These are phyloP conservation scores for Hemileccinum impolitum DNA, from an alignment of 768 basidiomycete species.

Conservation along the genomic window DNA sequence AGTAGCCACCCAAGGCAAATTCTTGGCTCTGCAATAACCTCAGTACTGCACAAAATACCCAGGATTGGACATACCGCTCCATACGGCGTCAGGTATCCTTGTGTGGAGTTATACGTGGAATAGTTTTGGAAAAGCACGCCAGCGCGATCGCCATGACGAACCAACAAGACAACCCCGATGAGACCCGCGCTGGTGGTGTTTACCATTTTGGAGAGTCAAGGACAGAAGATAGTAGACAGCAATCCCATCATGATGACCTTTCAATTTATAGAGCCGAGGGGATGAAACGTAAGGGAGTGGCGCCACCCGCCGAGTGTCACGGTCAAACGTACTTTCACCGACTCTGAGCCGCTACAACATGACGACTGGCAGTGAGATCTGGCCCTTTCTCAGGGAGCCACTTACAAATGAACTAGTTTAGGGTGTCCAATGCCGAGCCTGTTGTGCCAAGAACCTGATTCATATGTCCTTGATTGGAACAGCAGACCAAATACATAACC, in stretches of 20 bases:
- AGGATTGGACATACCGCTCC: constrained; percentile 52
- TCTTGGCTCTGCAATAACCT: constrained; percentile 41
- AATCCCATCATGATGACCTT: too few species aligned
- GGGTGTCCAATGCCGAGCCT: not conserved
- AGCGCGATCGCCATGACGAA: constrained; percentile 72
- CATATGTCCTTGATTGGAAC: not conserved
- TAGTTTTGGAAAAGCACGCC: constrained; percentile 66
- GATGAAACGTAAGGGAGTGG: not conserved
- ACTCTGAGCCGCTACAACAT: not conserved
- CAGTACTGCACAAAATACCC: not conserved
- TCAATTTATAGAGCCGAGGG: constrained; percentile 8
- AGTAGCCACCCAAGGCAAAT: constrained; percentile 52
- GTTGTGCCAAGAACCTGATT: not conserved
- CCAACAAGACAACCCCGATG: constrained; percentile 71
- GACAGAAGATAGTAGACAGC: not conserved
- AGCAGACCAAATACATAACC: too few species aligned
- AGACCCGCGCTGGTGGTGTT: constrained; percentile 33
- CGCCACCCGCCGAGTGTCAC: not conserved
- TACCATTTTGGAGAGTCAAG: constrained; percentile 18
- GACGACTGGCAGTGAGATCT: not conserved
- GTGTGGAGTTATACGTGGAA: constrained; percentile 58
- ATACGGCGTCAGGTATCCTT: constrained; percentile 68
- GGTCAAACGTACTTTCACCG: not conserved
- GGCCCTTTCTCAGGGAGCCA: not conserved
- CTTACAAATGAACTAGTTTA: not conserved